Evolutionary conservation across 2,329 filamentous ascomycete genomes (phyloP).

Genomic region (Exophiala oligosperma): DNA sequence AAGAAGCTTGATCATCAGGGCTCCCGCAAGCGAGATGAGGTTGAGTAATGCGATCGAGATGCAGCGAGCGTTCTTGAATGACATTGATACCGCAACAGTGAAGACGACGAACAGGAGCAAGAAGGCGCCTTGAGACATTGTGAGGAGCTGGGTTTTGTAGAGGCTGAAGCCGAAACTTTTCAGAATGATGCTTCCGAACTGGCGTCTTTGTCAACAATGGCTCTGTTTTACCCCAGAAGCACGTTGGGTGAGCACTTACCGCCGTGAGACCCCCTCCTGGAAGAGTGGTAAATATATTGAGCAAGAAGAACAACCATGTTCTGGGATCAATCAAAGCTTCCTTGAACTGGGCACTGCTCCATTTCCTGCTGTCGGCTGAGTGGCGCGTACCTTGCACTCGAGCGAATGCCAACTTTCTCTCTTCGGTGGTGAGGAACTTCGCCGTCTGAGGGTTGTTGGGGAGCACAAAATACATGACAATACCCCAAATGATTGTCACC

Average conservation of each 20-base stretch:
- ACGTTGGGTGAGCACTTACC: conserved; percentile 20
- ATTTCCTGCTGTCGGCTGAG: conserved; percentile 5
- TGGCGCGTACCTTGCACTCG: conserved; percentile 9
- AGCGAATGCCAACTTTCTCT: conserved; percentile 6
- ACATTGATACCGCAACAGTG: conserved; percentile 19
- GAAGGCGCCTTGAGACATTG: conserved; percentile 25
- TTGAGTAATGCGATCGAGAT: conserved; percentile 22
- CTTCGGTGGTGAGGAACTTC: conserved; percentile 1
- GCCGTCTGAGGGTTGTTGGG: conserved; percentile 14
- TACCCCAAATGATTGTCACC: background rate
- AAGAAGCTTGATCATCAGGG: conserved; percentile 27
- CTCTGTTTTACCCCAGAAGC: background rate
- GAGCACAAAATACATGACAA: too few species aligned
- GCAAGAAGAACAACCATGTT: conserved; percentile 34
- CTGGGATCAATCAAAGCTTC: conserved; percentile 38
- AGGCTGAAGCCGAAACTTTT: conserved; percentile 29
- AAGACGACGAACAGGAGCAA: conserved; percentile 26
- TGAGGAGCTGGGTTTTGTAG: conserved; percentile 30
- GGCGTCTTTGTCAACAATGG: too few species aligned
- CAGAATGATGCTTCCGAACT: conserved; percentile 28
- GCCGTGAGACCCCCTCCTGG: conserved; percentile 34
- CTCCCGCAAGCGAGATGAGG: conserved; percentile 23
- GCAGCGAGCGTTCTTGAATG: conserved; percentile 24
- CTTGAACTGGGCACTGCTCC: conserved; percentile 30
- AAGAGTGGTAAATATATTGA: conserved; percentile 31